Evolutionary conservation across 805 yeast genomes (phyloP), one percentile per base, ranked within the genome.

Genomic region (Candida maris): DNA sequence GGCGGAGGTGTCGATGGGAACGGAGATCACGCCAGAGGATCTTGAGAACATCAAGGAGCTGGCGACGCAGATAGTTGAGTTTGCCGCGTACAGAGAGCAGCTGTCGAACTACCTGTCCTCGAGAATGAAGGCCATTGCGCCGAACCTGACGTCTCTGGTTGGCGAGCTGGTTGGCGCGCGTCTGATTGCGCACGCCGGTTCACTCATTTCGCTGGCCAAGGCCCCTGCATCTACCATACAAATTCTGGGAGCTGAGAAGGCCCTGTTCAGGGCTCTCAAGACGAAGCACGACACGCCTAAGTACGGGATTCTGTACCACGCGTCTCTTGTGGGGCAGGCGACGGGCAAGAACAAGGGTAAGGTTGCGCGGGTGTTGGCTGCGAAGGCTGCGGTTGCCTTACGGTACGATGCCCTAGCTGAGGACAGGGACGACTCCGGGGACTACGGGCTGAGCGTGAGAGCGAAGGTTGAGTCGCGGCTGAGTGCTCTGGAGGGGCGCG

Each of bases 1-100:
- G 51, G 97, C 98, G 51, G 97, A 93, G 73, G 88, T 93, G 49
- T 89, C 97, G 34, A 93, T 93, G 98, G 98, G 98, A 73, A 93
- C 97, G 44, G 98, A 93, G 68, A 91, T 93, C 64, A 91, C 97
- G 39, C 89, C 84, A 44, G 73, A 75, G 49, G 98, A 93, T 67
- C 74, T 93, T 56, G 75, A 75, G 43, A 91, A 91, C 73, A 91
- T 93, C 64, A 76, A 76, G 62, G 81, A 88, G 44, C 75, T 93
- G 54, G 98, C 98, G 51, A 93, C 85, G 44, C 97, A 93, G 70
- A 91, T 93, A 60, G 91, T 91, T 52, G 96, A 86, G 64, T 86
- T 93, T 63, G 81, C 97, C 46, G 86, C 87, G 47, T 93, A 93
- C 78, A 82, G 98, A 71, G 97, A 89, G 71, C 95, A 88, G 67